These are phyloP conservation scores for Butyriboletus loyo DNA, from an alignment of 768 basidiomycete species.

Conservation along the genomic window DNA sequence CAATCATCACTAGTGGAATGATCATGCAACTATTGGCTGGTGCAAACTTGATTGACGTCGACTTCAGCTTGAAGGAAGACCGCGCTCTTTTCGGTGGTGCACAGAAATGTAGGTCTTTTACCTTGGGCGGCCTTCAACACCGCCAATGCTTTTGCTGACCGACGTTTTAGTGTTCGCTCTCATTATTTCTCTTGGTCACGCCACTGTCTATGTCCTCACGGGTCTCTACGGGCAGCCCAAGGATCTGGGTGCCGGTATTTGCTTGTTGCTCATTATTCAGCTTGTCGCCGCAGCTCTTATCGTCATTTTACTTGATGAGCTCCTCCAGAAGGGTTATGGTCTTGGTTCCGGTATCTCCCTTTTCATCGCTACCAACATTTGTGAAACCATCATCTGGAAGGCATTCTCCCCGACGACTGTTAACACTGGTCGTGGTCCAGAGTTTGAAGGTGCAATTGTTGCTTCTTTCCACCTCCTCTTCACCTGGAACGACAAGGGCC, in stretches of 20 bases:
- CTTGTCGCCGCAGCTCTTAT: constrained; percentile 91
- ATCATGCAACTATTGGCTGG: constrained; percentile 99
- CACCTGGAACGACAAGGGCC: constrained; percentile 97
- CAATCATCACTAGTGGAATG: constrained; percentile 98
- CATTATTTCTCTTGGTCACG: constrained; percentile 93
- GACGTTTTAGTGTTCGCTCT: constrained; percentile 80
- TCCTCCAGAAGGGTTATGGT: constrained; percentile 98
- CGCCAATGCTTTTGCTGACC: not conserved
- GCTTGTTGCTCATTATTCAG: constrained; percentile 94
- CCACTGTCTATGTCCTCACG: constrained; percentile 94
- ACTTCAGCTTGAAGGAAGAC: constrained; percentile 97
- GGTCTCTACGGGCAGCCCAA: constrained; percentile 94
- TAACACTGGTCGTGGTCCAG: constrained; percentile 97
- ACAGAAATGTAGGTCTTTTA: constrained; percentile 77
- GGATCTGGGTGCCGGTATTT: constrained; percentile 95
- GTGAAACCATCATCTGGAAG: constrained; percentile 99
- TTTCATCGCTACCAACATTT: constrained; percentile 99
- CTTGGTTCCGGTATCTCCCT: constrained; percentile 98
- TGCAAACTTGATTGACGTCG: constrained; percentile 95
- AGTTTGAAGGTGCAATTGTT: constrained; percentile 96
- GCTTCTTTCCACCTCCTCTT: constrained; percentile 96
- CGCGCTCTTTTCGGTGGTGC: constrained; percentile 92
- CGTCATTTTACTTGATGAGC: constrained; percentile 97
- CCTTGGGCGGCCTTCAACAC: not conserved
- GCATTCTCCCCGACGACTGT: constrained; percentile 97